Percentiles rank a stretch among this genome's conserved stretches.
These are phyloP conservation scores for Bruguiera hainesii DNA, from an alignment of 441 rosid genomes.

Conservation along the genomic window DNA sequence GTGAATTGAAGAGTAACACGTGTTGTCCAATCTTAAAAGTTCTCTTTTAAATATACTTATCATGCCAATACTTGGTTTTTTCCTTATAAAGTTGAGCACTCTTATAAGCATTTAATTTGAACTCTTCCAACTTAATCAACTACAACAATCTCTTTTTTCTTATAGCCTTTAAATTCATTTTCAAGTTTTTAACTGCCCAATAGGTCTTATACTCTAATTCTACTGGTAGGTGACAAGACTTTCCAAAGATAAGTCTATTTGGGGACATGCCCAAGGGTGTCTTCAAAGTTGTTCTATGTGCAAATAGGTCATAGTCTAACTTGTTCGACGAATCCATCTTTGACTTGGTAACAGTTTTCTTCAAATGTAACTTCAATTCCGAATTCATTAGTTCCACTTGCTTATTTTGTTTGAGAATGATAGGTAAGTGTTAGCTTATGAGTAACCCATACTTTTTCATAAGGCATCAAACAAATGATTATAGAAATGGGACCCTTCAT, in stretches of 20 bases:
- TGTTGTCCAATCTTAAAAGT: too few species aligned
- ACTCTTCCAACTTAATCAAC: too few species aligned
- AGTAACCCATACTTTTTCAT: background rate
- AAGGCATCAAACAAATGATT: too few species aligned
- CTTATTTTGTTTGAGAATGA: background rate
- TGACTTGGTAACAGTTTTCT: too few species aligned
- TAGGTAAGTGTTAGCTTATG: too few species aligned
- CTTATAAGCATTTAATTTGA: background rate
- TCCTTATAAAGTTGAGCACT: background rate
- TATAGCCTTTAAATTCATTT: too few species aligned
- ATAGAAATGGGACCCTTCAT: background rate
- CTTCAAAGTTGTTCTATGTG: background rate
- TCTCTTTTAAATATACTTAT: background rate
- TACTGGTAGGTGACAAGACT: background rate
- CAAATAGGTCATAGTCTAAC: too few species aligned
- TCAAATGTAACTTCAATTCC: background rate
- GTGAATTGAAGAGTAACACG: too few species aligned
- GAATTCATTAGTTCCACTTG: too few species aligned
- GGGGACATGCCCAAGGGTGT: background rate
- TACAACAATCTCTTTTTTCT: background rate
- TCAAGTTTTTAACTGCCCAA: background rate
- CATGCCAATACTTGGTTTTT: too few species aligned
- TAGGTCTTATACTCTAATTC: background rate
- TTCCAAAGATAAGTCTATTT: background rate
- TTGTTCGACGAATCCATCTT: background rate